Percentiles rank a stretch among this genome's conserved stretches.
These are phyloP conservation scores for Trichoderma simmonsii DNA, from an alignment of 2,329 filamentous ascomycete genomes.

Conservation along the genomic window DNA sequence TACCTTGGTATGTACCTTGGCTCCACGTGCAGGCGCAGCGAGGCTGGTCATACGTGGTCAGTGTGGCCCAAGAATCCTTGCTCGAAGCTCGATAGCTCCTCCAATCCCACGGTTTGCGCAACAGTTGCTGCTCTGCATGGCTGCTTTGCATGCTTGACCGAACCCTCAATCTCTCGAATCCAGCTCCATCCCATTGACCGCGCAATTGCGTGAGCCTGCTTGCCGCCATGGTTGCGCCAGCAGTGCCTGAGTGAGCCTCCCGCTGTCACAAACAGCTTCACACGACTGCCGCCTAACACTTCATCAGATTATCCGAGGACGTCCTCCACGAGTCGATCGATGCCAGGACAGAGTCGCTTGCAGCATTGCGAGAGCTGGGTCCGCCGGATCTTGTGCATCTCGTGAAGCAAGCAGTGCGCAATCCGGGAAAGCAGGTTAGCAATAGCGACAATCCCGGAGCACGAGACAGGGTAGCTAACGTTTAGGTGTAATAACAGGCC, in stretches of 20 bases:
- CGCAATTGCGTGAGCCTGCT: conserved; percentile 23
- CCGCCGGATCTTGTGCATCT: conserved; percentile 95
- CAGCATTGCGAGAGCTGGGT: conserved; percentile 84
- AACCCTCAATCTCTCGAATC: background rate
- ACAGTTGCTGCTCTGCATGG: background rate
- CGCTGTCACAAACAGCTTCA: background rate
- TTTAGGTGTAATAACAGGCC: conserved; percentile 49
- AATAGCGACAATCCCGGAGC: background rate
- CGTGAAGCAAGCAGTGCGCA: conserved; percentile 67
- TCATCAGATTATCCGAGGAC: conserved; percentile 82
- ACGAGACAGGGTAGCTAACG: conserved; percentile 6
- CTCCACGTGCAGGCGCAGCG: conserved; percentile 14
- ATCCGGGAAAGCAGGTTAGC: conserved; percentile 53
- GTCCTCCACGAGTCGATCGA: conserved; percentile 88
- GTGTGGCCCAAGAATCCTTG: conserved; percentile 12
- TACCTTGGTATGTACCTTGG: background rate
- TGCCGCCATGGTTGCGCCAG: conserved; percentile 64
- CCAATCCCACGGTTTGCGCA: conserved; percentile 11
- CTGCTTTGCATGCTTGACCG: background rate
- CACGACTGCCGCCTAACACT: conserved; percentile 24
- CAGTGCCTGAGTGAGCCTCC: conserved; percentile 66
- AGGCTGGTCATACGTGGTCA: conserved; percentile 16
- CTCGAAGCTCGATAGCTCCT: conserved; percentile 12
- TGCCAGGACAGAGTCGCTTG: conserved; percentile 83
- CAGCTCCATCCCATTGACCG: conserved; percentile 17